These are phyloP conservation scores for Citrus mangshanensis DNA, from an alignment of 345 rosid species.

Conservation along the genomic window DNA sequence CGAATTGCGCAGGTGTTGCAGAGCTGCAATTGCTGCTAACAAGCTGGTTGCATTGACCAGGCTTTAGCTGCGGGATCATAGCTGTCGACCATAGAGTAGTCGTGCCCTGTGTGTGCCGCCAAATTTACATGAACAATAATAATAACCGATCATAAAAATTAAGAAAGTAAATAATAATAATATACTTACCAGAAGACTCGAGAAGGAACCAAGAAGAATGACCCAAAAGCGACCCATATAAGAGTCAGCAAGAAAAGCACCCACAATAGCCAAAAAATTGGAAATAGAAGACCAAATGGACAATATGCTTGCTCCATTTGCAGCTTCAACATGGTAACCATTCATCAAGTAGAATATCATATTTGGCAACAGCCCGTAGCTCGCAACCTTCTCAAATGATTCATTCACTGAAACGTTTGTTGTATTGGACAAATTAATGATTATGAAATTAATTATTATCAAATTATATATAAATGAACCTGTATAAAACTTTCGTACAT, in stretches of 20 bases:
- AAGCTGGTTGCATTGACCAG: constrained; percentile 16
- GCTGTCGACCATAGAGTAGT: constrained; percentile 27
- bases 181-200: constrained; percentile 22
- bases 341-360: constrained; percentile 31
- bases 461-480: no score
- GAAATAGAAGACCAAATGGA: constrained; percentile 18
- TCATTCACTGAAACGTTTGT: neutral
- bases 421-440: neutral
- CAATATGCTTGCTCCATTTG: constrained; percentile 6
- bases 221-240: constrained; percentile 22
- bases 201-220: constrained; percentile 1
- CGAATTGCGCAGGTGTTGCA: constrained; percentile 12
- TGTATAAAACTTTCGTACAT: no score
- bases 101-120: constrained; percentile 19
- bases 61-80: constrained; percentile 19
- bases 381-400: constrained; percentile 8
- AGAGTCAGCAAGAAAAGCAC: constrained; percentile 34
- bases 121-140: no score
- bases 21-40: neutral
- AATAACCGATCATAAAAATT: no score
- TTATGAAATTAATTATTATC: neutral
- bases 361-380: constrained; percentile 11
- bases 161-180: no score
- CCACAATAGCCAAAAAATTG: constrained; percentile 23
- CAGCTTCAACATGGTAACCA: constrained; percentile 18